phyloP scores from a whole-genome alignment of 495 filamentous ascomycete genomes.

The Neurospora sp. region DNA sequence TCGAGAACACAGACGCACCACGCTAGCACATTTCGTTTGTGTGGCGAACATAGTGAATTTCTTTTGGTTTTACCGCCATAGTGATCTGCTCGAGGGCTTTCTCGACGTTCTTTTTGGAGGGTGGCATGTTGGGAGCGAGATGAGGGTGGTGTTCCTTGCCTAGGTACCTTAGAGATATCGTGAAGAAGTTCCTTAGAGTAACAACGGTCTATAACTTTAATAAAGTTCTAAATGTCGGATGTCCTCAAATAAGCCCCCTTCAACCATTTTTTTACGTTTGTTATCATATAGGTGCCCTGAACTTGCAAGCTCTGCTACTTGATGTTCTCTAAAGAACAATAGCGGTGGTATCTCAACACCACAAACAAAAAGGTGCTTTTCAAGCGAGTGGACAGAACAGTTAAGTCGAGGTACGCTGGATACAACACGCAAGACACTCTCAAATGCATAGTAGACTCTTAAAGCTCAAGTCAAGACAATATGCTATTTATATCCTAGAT shows the following conservation, averaged over 20 bases:
- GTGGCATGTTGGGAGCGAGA: not conserved
- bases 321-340: not conserved
- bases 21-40: too few species aligned
- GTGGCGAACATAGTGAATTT: too few species aligned
- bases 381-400: not conserved
- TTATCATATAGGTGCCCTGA: not conserved
- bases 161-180: not conserved
- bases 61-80: not conserved
- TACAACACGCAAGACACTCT: not conserved
- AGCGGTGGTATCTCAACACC: not conserved
- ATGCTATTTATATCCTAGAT: not conserved
- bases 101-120: not conserved
- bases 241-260: not conserved
- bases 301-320: not conserved
- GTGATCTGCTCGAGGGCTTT: not conserved
- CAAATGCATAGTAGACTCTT: not conserved
- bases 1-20: too few species aligned
- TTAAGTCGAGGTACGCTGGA: not conserved
- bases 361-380: accelerated
- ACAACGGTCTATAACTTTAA: not conserved
- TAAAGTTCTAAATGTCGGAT: not conserved
- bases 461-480: not conserved
- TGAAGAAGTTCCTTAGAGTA: not conserved
- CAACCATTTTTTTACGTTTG: not conserved
- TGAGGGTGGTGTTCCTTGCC: not conserved